Evolutionary conservation across 208 protist genomes (phyloP).

Genomic region (Trypanosoma caninum): DNA sequence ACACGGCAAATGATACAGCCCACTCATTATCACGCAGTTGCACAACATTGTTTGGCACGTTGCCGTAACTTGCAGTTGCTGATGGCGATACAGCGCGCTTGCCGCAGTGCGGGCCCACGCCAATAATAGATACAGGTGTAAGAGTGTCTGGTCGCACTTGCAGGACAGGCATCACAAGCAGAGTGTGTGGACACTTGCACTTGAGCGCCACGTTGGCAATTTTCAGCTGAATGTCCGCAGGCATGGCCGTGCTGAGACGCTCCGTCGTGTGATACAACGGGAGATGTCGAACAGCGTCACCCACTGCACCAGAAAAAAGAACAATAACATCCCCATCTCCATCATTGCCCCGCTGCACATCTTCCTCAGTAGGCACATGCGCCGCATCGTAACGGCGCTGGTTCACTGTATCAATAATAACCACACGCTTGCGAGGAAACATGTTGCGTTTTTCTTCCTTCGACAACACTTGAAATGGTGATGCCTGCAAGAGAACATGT

Average conservation of each 20-base stretch:
- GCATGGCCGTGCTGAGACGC: neutral
- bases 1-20: constrained; percentile 52
- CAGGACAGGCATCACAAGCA: constrained; percentile 79
- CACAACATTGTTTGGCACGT: constrained; percentile 9
- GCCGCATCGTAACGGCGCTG: constrained; percentile 32
- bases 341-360: constrained; percentile 44
- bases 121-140: constrained; percentile 50
- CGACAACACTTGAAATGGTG: constrained; percentile 73
- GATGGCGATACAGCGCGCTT: neutral
- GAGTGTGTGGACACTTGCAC: constrained; percentile 89
- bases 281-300: constrained; percentile 23
- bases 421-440: constrained; percentile 49
- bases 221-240: constrained; percentile 67
- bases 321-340: constrained; percentile 84
- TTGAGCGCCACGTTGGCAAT: constrained; percentile 76
- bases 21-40: constrained; percentile 13
- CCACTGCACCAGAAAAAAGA: constrained; percentile 58
- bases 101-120: constrained; percentile 70
- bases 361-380: constrained; percentile 33
- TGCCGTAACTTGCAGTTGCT: too few relatives aligned
- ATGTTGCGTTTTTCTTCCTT: constrained; percentile 51
- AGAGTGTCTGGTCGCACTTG: constrained; percentile 48
- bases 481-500: constrained; percentile 60
- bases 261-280: neutral
- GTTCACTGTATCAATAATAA: constrained; percentile 38